A percentile compares a stretch with the other conserved stretches of the same genome.
Conservation (phyloP, 192 early-diverging fungal species). For the Neocallimastix lanati region DNA sequence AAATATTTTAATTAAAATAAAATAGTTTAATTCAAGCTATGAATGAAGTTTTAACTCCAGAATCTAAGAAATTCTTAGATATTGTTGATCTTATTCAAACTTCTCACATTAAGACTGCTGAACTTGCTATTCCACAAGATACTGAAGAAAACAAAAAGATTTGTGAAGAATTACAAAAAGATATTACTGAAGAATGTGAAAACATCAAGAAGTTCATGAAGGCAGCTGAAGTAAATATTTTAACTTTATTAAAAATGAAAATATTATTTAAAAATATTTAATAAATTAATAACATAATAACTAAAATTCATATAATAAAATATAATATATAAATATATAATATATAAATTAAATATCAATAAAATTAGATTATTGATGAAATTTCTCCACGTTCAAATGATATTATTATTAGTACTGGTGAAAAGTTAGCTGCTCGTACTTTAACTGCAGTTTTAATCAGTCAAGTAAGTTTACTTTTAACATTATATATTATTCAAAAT, state of each 20-base stretch:
- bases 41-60: slow-evolving; percentile 50
- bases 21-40: slow-evolving; percentile 48
- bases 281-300: no score
- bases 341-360: no score
- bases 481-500: neutral
- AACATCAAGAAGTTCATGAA: slow-evolving; percentile 69
- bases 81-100: slow-evolving; percentile 68
- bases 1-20: no score
- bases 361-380: slow-evolving; percentile 42
- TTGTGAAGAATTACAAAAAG: slow-evolving; percentile 18
- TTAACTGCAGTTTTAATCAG: slow-evolving; percentile 67
- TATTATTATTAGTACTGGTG: slow-evolving; percentile 83
- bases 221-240: slow-evolving; percentile 55
- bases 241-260: no score
- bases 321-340: no score
- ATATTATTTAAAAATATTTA: no score
- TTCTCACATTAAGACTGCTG: slow-evolving; percentile 55
- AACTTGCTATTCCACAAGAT: slow-evolving; percentile 14
- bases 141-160: slow-evolving; percentile 5
- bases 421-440: slow-evolving; percentile 81
- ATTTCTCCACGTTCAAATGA: slow-evolving; percentile 90
- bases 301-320: no score
- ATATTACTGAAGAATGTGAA: slow-evolving; percentile 58
- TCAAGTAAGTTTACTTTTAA: slow-evolving; percentile 11
- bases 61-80: slow-evolving; percentile 44